Conservation (phyloP, 2,329 filamentous ascomycete species). For the Arthrobotrys musiformis region DNA sequence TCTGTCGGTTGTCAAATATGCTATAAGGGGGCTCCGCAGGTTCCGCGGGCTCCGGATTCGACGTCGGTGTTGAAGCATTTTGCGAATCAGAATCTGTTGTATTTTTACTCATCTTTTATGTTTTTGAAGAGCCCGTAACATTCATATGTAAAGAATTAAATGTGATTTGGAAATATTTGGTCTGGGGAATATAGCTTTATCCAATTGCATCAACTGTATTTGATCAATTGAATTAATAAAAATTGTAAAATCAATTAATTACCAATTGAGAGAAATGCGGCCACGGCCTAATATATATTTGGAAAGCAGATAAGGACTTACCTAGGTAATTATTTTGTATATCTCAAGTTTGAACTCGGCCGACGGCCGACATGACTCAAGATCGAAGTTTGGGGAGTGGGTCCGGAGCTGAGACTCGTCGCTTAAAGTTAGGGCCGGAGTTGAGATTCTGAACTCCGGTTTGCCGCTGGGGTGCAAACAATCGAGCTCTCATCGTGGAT, state of each 20-base stretch:
- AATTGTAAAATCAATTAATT: too few species aligned
- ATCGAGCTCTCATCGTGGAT: too few species aligned
- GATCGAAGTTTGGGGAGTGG: neutral
- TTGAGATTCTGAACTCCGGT: neutral
- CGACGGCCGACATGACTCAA: neutral
- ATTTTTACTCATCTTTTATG: neutral
- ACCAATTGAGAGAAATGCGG: neutral
- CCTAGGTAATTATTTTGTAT: too few species aligned
- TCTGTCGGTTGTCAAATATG: constrained; percentile 2
- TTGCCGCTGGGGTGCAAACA: too few species aligned
- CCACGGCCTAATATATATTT: neutral
- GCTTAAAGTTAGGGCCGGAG: neutral
- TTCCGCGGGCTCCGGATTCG: neutral
- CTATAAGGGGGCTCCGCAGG: neutral
- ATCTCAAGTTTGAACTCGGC: neutral
- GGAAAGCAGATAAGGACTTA: too few species aligned
- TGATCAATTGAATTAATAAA: too few species aligned
- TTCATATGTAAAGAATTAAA: too few species aligned
- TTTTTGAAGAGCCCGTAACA: neutral
- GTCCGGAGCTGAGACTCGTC: neutral
- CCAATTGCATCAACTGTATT: too few species aligned
- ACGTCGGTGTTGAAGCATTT: neutral
- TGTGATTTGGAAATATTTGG: too few species aligned
- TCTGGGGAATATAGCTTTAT: too few species aligned
- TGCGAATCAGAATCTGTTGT: neutral